A percentile compares a stretch with the other conserved stretches of the same genome.
These are phyloP conservation scores for Ophiostoma australiae DNA, from an alignment of 2,329 filamentous ascomycete genomes.

Conservation along the genomic window DNA sequence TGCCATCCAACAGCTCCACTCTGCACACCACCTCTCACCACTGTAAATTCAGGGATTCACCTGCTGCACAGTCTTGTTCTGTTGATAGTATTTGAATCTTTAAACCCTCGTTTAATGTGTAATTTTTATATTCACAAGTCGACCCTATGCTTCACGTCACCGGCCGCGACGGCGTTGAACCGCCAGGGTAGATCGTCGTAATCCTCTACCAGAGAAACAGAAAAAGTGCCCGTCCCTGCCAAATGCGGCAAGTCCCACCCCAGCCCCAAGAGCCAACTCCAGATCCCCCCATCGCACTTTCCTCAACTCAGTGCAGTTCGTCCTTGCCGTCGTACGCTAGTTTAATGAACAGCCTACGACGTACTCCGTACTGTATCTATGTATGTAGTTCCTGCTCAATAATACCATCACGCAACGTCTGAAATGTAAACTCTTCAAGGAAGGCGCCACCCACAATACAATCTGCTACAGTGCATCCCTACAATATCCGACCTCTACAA, in stretches of 20 bases:
- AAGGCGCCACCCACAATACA: background rate
- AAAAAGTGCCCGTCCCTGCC: constrained; percentile 8
- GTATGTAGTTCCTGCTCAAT: too few relatives aligned
- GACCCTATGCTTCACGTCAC: background rate
- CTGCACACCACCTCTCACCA: constrained; percentile 9
- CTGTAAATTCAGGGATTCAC: background rate
- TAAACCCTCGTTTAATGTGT: too few relatives aligned
- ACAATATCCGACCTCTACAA: background rate
- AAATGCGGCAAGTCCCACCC: constrained; percentile 22
- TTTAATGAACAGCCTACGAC: too few relatives aligned
- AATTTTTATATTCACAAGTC: background rate
- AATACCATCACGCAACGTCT: background rate
- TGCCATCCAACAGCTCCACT: constrained; percentile 2
- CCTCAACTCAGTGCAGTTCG: constrained; percentile 1
- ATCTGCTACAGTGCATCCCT: background rate
- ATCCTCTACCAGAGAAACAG: background rate
- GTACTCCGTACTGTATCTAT: too few relatives aligned
- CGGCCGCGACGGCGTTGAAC: background rate
- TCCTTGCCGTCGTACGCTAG: background rate
- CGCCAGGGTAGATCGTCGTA: background rate
- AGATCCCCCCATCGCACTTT: constrained; percentile 8
- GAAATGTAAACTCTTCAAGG: background rate
- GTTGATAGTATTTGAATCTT: too few relatives aligned
- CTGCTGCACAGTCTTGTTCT: background rate
- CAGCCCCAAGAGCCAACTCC: background rate